Percentiles rank a stretch among this genome's conserved stretches.
Conservation (phyloP, 2,329 filamentous ascomycete species). For the Phyllosticta capitalensis region DNA sequence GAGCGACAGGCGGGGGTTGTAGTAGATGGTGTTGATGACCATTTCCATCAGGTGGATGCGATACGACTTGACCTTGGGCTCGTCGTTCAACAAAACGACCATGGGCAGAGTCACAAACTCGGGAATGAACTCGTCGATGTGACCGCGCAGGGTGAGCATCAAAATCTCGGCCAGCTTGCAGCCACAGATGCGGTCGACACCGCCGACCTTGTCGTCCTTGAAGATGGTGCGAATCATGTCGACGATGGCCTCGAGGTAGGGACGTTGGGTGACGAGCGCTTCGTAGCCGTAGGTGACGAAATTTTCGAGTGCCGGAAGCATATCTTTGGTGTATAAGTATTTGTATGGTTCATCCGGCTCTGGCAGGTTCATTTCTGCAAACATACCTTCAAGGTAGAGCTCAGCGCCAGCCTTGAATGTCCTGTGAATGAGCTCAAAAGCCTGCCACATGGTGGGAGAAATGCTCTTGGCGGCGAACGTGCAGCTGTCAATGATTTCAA, state of each 20-base stretch:
- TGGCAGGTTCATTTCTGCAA: background rate
- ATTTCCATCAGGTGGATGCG: slow-evolving; percentile 97
- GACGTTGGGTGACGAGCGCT: slow-evolving; percentile 69
- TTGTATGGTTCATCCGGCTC: background rate
- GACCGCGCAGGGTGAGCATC: slow-evolving; percentile 86
- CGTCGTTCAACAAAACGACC: slow-evolving; percentile 63
- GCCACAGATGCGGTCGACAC: slow-evolving; percentile 89
- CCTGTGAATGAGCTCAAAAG: slow-evolving; percentile 90
- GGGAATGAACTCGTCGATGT: slow-evolving; percentile 79
- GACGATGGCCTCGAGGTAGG: slow-evolving; percentile 79
- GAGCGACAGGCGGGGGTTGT: slow-evolving; percentile 79
- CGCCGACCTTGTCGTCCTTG: slow-evolving; percentile 79
- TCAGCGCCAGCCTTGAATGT: slow-evolving; percentile 97
- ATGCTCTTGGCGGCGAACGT: slow-evolving; percentile 96
- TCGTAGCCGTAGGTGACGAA: slow-evolving; percentile 88
- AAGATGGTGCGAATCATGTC: slow-evolving; percentile 97
- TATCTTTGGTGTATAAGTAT: slow-evolving; percentile 46
- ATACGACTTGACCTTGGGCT: slow-evolving; percentile 84
- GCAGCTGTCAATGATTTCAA: slow-evolving; percentile 98
- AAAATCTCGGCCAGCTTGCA: slow-evolving; percentile 96
- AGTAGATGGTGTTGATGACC: slow-evolving; percentile 96
- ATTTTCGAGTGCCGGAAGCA: slow-evolving; percentile 96
- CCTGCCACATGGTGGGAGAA: slow-evolving; percentile 95
- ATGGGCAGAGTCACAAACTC: slow-evolving; percentile 88
- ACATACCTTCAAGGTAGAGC: slow-evolving; percentile 69